Conservation (phyloP, 768 basidiomycete genomes). For the Lactifluus pinguis region DNA sequence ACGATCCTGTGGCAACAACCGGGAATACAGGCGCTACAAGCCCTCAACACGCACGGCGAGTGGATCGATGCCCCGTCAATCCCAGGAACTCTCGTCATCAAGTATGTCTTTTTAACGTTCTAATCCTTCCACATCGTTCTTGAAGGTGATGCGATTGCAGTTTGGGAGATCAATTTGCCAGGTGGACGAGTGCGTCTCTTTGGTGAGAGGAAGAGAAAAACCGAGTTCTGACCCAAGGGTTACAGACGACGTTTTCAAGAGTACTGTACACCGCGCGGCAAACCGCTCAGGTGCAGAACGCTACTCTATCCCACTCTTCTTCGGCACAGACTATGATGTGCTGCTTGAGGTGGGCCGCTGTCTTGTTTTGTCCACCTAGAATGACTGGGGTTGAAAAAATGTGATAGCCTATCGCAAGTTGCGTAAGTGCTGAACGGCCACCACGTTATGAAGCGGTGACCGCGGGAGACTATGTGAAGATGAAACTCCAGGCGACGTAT, state of each 20-base stretch:
- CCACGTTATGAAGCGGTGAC: constrained; percentile 66
- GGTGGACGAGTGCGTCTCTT: constrained; percentile 72
- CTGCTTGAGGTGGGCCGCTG: constrained; percentile 50
- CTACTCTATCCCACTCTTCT: constrained; percentile 86
- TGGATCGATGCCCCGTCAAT: constrained; percentile 83
- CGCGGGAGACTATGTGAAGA: constrained; percentile 82
- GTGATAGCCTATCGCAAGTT: constrained; percentile 27
- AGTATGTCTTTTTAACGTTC: constrained; percentile 36
- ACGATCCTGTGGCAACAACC: constrained; percentile 82
- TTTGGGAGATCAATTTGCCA: constrained; percentile 79
- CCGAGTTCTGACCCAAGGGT: neutral
- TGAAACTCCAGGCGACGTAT: constrained; percentile 67
- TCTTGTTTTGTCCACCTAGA: neutral
- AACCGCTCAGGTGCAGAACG: constrained; percentile 62
- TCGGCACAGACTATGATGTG: constrained; percentile 84
- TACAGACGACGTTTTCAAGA: constrained; percentile 82
- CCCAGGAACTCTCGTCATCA: constrained; percentile 76
- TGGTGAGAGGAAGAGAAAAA: neutral
- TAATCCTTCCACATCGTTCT: neutral
- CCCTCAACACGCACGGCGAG: constrained; percentile 61
- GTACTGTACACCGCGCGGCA: constrained; percentile 79
- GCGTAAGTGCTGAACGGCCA: constrained; percentile 43
- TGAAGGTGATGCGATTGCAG: constrained; percentile 28
- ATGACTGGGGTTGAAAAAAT: neutral
- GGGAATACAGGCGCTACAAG: constrained; percentile 66